Evolutionary conservation across 768 basidiomycete genomes (phyloP).

Genomic region (Mycena chlorophos): DNA sequence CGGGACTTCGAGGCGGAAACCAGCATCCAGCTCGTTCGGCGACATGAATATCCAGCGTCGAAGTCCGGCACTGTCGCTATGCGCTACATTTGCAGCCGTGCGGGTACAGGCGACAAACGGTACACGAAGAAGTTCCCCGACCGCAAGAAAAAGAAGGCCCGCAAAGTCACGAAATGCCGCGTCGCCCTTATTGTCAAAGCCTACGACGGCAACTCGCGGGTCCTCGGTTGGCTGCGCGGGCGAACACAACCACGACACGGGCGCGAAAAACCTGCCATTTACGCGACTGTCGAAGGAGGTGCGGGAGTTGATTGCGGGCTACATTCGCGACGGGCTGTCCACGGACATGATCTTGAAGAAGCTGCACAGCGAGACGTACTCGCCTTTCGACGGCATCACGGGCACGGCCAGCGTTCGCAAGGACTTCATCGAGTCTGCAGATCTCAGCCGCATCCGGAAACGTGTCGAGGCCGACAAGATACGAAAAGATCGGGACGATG

Average conservation of each 20-base stretch:
- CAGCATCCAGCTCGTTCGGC: not conserved
- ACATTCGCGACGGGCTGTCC: not conserved
- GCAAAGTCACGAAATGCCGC: not conserved
- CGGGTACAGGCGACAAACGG: not conserved
- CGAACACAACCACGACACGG: not conserved
- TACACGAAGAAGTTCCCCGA: not conserved
- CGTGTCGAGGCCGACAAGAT: constrained; percentile 16
- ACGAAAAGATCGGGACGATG: constrained; percentile 10
- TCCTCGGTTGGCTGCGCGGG: not conserved
- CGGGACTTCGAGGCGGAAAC: not conserved
- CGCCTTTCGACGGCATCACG: not conserved
- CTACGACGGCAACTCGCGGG: not conserved
- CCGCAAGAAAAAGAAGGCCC: not conserved
- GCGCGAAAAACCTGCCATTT: not conserved
- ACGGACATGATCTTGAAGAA: not conserved
- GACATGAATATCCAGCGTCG: not conserved
- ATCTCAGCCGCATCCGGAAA: constrained; percentile 10
- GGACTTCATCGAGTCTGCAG: constrained; percentile 6
- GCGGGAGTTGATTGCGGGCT: not conserved
- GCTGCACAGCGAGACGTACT: not conserved
- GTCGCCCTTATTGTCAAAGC: not conserved
- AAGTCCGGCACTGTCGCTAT: not conserved
- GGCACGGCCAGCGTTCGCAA: not conserved
- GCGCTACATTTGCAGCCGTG: not conserved
- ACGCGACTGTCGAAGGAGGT: not conserved